Conservation (phyloP, 768 basidiomycete genomes). For the Tricholoma terreum region DNA sequence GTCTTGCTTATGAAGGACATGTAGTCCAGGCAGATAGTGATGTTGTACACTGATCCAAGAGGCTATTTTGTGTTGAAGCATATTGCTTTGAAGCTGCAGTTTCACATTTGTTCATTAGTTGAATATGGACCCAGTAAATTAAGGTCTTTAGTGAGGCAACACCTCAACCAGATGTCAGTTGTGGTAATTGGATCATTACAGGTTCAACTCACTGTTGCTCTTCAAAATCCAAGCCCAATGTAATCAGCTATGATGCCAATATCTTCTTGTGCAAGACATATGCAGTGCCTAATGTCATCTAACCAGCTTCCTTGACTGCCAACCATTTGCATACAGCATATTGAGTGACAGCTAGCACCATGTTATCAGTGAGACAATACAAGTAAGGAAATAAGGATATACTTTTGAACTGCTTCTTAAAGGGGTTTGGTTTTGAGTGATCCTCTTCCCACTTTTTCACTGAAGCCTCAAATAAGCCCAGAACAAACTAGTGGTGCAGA, state of each 20-base stretch:
- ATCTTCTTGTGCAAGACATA: slow-evolving; percentile 2
- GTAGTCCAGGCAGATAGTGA: not conserved
- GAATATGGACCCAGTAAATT: not conserved
- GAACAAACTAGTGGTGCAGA: slow-evolving; percentile 1
- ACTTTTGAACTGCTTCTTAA: not conserved
- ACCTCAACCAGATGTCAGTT: not conserved
- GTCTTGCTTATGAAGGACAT: not conserved
- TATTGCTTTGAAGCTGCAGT: not conserved
- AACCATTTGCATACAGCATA: not conserved
- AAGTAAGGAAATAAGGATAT: not conserved
- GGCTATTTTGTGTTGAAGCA: not conserved
- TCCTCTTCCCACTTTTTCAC: slow-evolving; percentile 4
- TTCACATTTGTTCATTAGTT: not conserved
- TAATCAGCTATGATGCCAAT: slow-evolving; percentile 1
- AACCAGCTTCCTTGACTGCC: not conserved
- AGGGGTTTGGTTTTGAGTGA: slow-evolving; percentile 4
- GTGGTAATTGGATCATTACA: too few relatives aligned
- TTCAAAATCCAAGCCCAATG: slow-evolving; percentile 6
- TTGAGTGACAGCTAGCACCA: not conserved
- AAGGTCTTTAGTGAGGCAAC: not conserved
- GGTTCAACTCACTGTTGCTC: slow-evolving; percentile 1
- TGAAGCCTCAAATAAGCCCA: not conserved
- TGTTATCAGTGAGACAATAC: not conserved
- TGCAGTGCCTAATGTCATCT: not conserved
- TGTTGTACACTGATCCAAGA: slow-evolving; percentile 1